These are phyloP conservation scores for Colletotrichum magnum DNA, from an alignment of 2,329 filamentous ascomycete genomes.

Conservation along the genomic window DNA sequence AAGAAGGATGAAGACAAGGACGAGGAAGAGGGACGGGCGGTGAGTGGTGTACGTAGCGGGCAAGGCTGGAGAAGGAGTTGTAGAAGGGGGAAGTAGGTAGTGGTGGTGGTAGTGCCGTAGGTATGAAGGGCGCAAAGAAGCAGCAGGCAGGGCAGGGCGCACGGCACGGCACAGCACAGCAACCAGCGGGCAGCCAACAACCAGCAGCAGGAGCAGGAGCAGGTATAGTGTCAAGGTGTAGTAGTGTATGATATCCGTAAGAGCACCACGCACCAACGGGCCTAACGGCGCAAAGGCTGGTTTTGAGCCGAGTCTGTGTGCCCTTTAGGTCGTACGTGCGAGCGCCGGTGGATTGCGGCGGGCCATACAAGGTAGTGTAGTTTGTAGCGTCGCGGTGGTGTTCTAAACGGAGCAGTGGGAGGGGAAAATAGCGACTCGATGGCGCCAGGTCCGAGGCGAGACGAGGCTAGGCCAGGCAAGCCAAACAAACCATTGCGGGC, in stretches of 20 bases:
- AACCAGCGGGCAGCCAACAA: not conserved
- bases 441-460: constrained; percentile 9
- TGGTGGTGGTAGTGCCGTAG: not conserved
- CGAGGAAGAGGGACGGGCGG: not conserved
- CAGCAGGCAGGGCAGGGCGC: not conserved
- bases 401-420: constrained; percentile 6
- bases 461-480: constrained; percentile 21
- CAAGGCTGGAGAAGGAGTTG: constrained; percentile 1
- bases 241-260: too few species aligned
- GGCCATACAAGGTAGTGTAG: constrained; percentile 12
- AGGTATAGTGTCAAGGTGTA: constrained; percentile 2
- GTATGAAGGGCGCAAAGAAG: constrained; percentile 26
- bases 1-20: not conserved
- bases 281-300: constrained; percentile 24
- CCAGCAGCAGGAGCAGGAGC: constrained; percentile 11
- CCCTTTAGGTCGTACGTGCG: constrained; percentile 12
- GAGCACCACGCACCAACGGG: not conserved
- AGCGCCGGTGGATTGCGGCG: constrained; percentile 24
- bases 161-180: constrained; percentile 21
- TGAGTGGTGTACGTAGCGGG: not conserved
- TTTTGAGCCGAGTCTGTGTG: constrained; percentile 29
- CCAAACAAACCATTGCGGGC: constrained; percentile 18
- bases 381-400: constrained; percentile 3
- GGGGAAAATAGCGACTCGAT: constrained; percentile 12
- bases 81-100: constrained; percentile 6